Evolutionary conservation across 2,329 filamentous ascomycete species (phyloP), one percentile per base, ranked within the genome.

Genomic region (Apiospora malaysiana): DNA sequence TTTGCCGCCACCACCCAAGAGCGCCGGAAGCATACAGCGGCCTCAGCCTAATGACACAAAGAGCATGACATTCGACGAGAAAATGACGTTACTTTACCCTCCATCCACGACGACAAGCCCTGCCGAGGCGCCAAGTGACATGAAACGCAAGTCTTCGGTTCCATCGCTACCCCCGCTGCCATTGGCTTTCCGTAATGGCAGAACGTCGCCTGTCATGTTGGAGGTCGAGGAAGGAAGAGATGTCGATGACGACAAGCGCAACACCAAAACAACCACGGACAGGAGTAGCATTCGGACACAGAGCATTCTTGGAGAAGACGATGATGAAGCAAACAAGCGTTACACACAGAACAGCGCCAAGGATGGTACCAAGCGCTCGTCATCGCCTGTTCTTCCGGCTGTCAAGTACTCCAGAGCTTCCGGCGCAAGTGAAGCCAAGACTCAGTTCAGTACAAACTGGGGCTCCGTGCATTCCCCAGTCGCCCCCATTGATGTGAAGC

Each of bases 21-120:
- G 80, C 70, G 81, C 83, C 23, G 80, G 81, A 32, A 75, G 79
- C 21, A 74, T 81, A 8, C 71, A 14, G 49, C 78, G 84, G 21
- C 81, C 87, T 23, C 80, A 83, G 7, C 84, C 86, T 2, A 89
- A 88, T 71, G 79, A 87, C 72, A 88, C 86, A 3, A 85, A 84
- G 77, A 89, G 86, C 76, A 89, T 89, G 87, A 88, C 86, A 0
- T 85, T 88, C 72, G 82, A 89, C 68, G 88, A 89, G 74, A 89
- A 89, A 76, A 87, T 89, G 80, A 79, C 82, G 1, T 77, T 88
- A 6, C 78, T 90, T 32, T 88, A 87, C 73, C 81, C 84, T 4
- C 77, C 79, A 9, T 78, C 83, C 68, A 23, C 56, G 4, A 63
- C 56, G n/a, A 63, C 56, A 40, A 63, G 56, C 32, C 56, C 56